A percentile compares a stretch with the other conserved stretches of the same genome.
Evolutionary conservation across 2,329 filamentous ascomycete genomes (phyloP).

Genomic region (Metarhizium anisopliae): DNA sequence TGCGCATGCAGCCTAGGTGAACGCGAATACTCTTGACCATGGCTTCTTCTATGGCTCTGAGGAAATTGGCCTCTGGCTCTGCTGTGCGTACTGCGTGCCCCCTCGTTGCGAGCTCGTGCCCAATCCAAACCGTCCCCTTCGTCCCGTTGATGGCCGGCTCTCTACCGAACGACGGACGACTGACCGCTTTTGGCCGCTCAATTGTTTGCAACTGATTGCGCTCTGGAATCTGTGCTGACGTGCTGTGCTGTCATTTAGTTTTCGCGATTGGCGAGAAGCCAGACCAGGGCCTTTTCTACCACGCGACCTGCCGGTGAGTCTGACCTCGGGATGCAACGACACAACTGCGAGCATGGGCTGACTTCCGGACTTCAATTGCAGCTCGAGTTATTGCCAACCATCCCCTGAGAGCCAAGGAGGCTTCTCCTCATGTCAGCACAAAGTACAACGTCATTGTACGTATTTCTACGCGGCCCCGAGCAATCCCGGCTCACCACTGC

Average conservation of each 20-base stretch:
- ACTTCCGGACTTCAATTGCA: constrained; percentile 21
- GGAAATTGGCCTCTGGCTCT: constrained; percentile 48
- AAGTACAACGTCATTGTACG: constrained; percentile 92
- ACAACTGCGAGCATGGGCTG: not conserved
- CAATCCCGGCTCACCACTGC: not conserved
- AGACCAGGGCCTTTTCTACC: constrained; percentile 76
- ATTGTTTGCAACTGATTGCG: not conserved
- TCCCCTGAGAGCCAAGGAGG: constrained; percentile 87
- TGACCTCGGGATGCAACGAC: not conserved
- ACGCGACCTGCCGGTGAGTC: constrained; percentile 68
- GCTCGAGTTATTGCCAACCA: constrained; percentile 80
- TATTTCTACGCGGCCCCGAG: constrained; percentile 12
- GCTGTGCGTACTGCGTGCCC: constrained; percentile 36
- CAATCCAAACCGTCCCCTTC: not conserved
- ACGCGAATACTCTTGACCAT: constrained; percentile 29
- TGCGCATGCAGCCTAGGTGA: constrained; percentile 23
- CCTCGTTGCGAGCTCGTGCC: not conserved
- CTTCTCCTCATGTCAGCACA: constrained; percentile 72
- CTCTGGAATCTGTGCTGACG: not conserved
- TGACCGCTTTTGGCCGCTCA: not conserved
- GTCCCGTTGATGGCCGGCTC: not conserved
- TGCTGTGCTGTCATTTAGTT: constrained; percentile 37
- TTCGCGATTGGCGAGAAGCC: constrained; percentile 51
- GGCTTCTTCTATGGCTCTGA: constrained; percentile 57
- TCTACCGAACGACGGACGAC: not conserved